Conservation (phyloP, 306 rosid species). For the Prinsepia uniflora region DNA sequence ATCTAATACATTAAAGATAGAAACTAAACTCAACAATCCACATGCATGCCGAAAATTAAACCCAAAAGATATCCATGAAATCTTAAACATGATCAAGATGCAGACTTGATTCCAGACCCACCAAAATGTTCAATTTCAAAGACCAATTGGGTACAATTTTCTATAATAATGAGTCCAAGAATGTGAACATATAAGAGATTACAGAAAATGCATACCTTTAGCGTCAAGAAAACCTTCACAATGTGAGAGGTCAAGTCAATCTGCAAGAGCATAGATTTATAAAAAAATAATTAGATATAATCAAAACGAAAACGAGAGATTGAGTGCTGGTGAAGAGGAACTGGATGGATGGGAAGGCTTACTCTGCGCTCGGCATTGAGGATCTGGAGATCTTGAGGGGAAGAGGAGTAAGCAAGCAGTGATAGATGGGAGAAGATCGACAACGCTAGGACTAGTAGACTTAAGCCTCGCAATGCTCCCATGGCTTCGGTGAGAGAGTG, state of each 20-base stretch:
- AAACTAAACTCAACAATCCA: not conserved
- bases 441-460: slow-evolving; percentile 34
- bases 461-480: slow-evolving; percentile 50
- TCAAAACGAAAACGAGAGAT: not conserved
- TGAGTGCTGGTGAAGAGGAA: not conserved
- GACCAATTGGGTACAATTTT: not conserved
- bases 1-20: not conserved
- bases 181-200: not conserved
- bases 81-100: slow-evolving; percentile 2
- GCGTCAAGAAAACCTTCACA: slow-evolving; percentile 73
- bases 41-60: not conserved
- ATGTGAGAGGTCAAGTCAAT: slow-evolving; percentile 87
- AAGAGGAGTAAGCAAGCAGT: slow-evolving; percentile 33
- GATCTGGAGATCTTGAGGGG: slow-evolving; percentile 62
- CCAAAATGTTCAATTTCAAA: not conserved
- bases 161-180: not conserved
- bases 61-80: not conserved
- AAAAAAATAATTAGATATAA: not conserved
- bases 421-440: slow-evolving; percentile 34
- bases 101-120: not conserved
- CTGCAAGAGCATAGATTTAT: slow-evolving; percentile 43
- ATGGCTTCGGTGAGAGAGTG: slow-evolving; percentile 31
- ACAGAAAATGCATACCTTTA: slow-evolving; percentile 55
- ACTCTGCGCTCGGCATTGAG: slow-evolving; percentile 92
- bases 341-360: slow-evolving; percentile 22